Percentiles rank a stretch among this genome's conserved stretches.
These are phyloP conservation scores for Dryas octopetala DNA, from an alignment of 306 rosid genomes.

Conservation along the genomic window DNA sequence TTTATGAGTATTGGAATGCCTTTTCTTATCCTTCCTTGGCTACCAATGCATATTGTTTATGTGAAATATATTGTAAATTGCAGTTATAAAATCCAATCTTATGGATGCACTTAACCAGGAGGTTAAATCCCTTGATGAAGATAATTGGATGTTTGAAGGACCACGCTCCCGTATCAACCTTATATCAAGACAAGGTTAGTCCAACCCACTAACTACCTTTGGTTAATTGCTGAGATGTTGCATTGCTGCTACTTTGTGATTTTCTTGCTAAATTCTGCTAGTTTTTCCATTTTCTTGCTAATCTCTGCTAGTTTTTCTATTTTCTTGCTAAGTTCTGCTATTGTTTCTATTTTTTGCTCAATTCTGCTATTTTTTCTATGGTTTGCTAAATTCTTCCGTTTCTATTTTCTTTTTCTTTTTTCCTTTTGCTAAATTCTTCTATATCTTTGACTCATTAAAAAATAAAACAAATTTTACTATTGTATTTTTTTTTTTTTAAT, in stretches of 20 bases:
- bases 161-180: constrained; percentile 83
- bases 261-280: no score
- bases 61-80: constrained; percentile 10
- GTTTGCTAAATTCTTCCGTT: no score
- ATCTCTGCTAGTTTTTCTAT: no score
- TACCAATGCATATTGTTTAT: not conserved
- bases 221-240: not conserved
- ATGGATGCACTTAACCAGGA: constrained; percentile 85
- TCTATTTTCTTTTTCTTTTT: no score
- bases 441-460: no score
- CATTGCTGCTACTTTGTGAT: no score
- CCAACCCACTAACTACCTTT: constrained; percentile 9
- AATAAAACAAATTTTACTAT: not conserved
- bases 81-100: constrained; percentile 70
- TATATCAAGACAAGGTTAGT: constrained; percentile 58
- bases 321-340: no score
- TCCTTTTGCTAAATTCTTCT: no score
- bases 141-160: constrained; percentile 94
- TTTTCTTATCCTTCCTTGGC: not conserved
- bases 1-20: not conserved
- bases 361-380: no score
- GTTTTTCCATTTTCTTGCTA: no score
- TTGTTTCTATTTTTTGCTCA: no score
- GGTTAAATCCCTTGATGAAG: constrained; percentile 84
- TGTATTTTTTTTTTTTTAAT: not conserved